Base-by-base conservation (phyloP, 208 protist genomes). In the Trypanosoma scelopori region DNA sequence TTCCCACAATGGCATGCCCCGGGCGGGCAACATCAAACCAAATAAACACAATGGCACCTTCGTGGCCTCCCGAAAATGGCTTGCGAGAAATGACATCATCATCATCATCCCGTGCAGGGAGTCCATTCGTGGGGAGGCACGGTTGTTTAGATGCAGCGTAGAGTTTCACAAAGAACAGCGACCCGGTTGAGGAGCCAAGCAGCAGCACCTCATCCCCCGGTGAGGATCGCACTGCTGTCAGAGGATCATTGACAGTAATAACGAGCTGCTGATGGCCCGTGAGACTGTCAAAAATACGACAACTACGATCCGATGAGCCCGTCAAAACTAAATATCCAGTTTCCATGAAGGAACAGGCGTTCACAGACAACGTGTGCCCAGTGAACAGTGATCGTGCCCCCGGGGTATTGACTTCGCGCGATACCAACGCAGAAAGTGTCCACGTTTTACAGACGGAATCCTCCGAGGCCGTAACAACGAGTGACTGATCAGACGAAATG, bases 361-460 rank as follows among this genome's bases (percentile, higher is more conserved):
- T 77, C 11, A 92, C 89, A 27, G 58, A 49, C 6, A 93, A 69
- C 1, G 87, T 88, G 74, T 95, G 89, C 3, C 81, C 81, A 42
- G 79, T 79, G 60, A 92, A 92, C 43, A 81, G 56, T 48, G 65
- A 65, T 11, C 55, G 56, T 27, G 80, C 69, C 27, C 66, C 27
- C 0, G 76, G 65, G 18, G 78, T 73, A 7, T 43, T 62, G 28
- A 58, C 39, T 1, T 57, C 58, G 23, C 81, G 70, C 28, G 71
- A 53, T 7, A 71, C 72, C 18, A 89, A 65, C 0, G 74, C 39
- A 5, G 77, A 61, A 1, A 91, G 48, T 9, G 42, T 64, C 87
- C 89, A 95, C 42, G 91, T 82, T 55, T 89, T 87, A 61, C 84
- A 91, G 15, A 84, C 63, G 0, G 82, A 86, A 64, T 95, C 89